Percentiles rank a stretch among this genome's conserved stretches.
Evolutionary conservation across 2,329 filamentous ascomycete species (phyloP).

Genomic region (Aspergillus calidoustus): DNA sequence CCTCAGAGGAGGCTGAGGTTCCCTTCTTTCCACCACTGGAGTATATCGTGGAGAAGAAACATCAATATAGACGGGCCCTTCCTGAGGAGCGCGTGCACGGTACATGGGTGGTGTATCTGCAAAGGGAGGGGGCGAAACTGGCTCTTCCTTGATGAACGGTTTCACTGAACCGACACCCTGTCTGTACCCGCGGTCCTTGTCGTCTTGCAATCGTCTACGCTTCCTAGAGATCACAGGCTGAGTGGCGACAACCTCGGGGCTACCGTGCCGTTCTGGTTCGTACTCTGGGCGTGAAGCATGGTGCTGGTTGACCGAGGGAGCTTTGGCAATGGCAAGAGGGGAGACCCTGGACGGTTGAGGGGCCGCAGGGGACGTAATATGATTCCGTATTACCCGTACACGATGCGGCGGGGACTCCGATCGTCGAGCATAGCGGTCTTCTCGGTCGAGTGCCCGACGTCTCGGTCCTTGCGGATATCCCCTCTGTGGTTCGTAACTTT

Average conservation of each 20-base stretch:
- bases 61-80: slow-evolving; percentile 55
- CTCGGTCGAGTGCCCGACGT: slow-evolving; percentile 46
- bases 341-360: slow-evolving; percentile 75
- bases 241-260: slow-evolving; percentile 47
- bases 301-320: slow-evolving; percentile 58
- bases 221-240: slow-evolving; percentile 55
- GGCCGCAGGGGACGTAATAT: slow-evolving; percentile 73
- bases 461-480: slow-evolving; percentile 32
- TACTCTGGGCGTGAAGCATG: slow-evolving; percentile 54
- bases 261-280: slow-evolving; percentile 41
- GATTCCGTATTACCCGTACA: slow-evolving; percentile 71
- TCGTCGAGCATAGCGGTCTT: slow-evolving; percentile 47
- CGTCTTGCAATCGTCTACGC: slow-evolving; percentile 54
- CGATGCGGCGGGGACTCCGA: slow-evolving; percentile 46
- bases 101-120: slow-evolving; percentile 47
- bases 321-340: slow-evolving; percentile 59
- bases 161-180: slow-evolving; percentile 46
- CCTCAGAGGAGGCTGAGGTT: slow-evolving; percentile 32
- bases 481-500: slow-evolving; percentile 31
- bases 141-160: slow-evolving; percentile 65
- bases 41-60: slow-evolving; percentile 47
- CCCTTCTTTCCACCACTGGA: slow-evolving; percentile 40
- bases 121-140: slow-evolving; percentile 64
- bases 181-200: slow-evolving; percentile 38
- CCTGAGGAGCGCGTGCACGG: slow-evolving; percentile 39